Percentiles rank a stretch among this genome's conserved stretches.
Evolutionary conservation across 2,329 filamentous ascomycete genomes (phyloP).

Genomic region (Trichoderma lentiforme): DNA sequence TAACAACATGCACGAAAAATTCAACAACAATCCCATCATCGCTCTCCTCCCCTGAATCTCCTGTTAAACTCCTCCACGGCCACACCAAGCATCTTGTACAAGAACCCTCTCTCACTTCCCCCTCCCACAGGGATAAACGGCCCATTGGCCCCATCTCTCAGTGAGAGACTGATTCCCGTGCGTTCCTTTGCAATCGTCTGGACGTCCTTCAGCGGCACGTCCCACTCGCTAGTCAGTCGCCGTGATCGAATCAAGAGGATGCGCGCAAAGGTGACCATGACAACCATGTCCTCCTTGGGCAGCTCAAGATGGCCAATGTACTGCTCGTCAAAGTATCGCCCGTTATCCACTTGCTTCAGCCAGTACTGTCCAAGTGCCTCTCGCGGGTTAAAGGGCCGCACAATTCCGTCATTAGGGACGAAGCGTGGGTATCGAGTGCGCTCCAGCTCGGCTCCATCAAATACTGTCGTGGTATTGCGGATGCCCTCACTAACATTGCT

Average conservation of each 20-base stretch:
- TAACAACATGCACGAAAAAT: neutral
- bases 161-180: slow-evolving; percentile 82
- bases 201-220: slow-evolving; percentile 90
- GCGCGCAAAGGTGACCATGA: slow-evolving; percentile 81
- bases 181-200: slow-evolving; percentile 97
- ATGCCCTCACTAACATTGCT: slow-evolving; percentile 97
- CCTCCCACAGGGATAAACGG: slow-evolving; percentile 94
- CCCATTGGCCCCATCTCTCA: slow-evolving; percentile 88
- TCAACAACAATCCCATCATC: slow-evolving; percentile 8
- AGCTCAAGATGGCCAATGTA: slow-evolving; percentile 97
- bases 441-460: slow-evolving; percentile 90
- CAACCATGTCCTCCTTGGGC: slow-evolving; percentile 80
- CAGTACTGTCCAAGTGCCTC: slow-evolving; percentile 97
- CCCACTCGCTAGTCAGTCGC: slow-evolving; percentile 87
- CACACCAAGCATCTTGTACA: slow-evolving; percentile 64
- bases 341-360: slow-evolving; percentile 97
- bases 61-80: slow-evolving; percentile 67
- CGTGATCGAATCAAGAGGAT: slow-evolving; percentile 89
- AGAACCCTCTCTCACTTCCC: slow-evolving; percentile 65
- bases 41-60: slow-evolving; percentile 47
- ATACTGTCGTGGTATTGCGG: slow-evolving; percentile 97
- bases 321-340: slow-evolving; percentile 94
- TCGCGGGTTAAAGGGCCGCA: slow-evolving; percentile 88
- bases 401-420: slow-evolving; percentile 87
- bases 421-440: slow-evolving; percentile 91